Percentiles rank a stretch among this genome's conserved stretches.
Conservation (phyloP, 2,329 filamentous ascomycete genomes). For the Phialophora verrucosa region DNA sequence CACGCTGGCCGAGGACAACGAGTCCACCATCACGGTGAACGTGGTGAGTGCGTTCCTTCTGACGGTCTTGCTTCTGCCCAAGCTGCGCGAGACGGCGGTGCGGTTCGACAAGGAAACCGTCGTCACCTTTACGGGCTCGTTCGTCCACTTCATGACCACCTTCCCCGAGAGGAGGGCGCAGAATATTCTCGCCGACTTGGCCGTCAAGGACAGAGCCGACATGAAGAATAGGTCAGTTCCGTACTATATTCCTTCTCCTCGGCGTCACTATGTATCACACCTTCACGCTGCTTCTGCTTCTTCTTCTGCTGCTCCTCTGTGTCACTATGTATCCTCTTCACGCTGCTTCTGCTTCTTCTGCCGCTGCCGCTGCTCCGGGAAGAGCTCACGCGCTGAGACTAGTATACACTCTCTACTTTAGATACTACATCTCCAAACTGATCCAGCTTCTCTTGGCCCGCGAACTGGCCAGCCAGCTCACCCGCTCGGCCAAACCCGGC, state of each 20-base stretch:
- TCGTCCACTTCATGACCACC: constrained; percentile 32
- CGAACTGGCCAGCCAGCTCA: constrained; percentile 20
- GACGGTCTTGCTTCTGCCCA: constrained; percentile 34
- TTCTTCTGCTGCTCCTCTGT: no score
- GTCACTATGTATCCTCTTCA: no score
- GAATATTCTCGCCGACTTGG: constrained; percentile 20
- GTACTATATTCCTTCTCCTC: no score
- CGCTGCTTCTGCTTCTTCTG: no score
- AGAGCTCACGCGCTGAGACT: no score
- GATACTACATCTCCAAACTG: constrained; percentile 24
- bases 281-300: no score
- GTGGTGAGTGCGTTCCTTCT: constrained; percentile 37
- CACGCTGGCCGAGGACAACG: constrained; percentile 20
- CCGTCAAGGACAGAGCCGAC: not conserved
- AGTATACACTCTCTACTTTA: not conserved
- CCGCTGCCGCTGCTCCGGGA: no score
- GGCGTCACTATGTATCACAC: no score
- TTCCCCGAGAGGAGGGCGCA: constrained; percentile 29
- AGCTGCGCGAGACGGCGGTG: constrained; percentile 32
- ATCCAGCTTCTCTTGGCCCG: constrained; percentile 23
- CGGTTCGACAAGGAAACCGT: constrained; percentile 14
- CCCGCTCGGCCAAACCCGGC: not conserved
- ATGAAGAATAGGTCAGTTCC: constrained; percentile 24
- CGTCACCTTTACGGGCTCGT: constrained; percentile 33
- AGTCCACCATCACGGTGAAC: constrained; percentile 39